Evolutionary conservation across 179 eudicot species (phyloP), one percentile per base, ranked within the genome.

Genomic region (Camellia oleifera): DNA sequence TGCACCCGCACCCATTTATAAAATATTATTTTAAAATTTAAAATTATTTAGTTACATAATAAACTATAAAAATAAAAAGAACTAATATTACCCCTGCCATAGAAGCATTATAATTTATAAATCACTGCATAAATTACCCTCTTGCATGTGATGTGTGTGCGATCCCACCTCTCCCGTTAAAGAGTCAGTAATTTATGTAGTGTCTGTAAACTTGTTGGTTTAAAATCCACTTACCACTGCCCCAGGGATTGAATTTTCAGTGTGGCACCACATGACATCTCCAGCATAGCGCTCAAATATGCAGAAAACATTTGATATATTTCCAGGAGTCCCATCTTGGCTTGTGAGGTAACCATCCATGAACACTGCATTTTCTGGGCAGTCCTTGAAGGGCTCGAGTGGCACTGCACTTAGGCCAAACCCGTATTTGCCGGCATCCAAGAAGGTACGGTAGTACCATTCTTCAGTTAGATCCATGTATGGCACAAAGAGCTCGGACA

Each of bases 401-500:
- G 80, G 13, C 7, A 53, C 67, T 6, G 81, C 78, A 10, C n/a
- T 78, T 8, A 63, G 11, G 32, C 88, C 84, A 0, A 85, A 14
- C 53, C 84, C 88, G 5, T 77, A 81, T 62, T 85, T 85, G 1
- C 85, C 88, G 3, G 80, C 84, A 71, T 85, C 86, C 10, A 83
- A 53, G 50, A 69, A 85, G 8, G 85, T 81, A 64, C 77, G 63
- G 69, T 79, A 76, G 67, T 85, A 82, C 88, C 88, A 83, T n/a
- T 78, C 82, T 7, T 85, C 84, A 0, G 82, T 80, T 0, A 76
- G 57, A 18, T 85, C 88, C 88, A 85, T 83, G 69, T 85, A 85
- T 0, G 88, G 85, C 40, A 85, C 88, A 68, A 85, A 85, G 23
- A 80, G 15, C 80, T 85, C 88, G 1, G 88, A 85, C 0, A 69